Base-by-base conservation (phyloP, 106 monocot species). In the Posidonia australis region DNA sequence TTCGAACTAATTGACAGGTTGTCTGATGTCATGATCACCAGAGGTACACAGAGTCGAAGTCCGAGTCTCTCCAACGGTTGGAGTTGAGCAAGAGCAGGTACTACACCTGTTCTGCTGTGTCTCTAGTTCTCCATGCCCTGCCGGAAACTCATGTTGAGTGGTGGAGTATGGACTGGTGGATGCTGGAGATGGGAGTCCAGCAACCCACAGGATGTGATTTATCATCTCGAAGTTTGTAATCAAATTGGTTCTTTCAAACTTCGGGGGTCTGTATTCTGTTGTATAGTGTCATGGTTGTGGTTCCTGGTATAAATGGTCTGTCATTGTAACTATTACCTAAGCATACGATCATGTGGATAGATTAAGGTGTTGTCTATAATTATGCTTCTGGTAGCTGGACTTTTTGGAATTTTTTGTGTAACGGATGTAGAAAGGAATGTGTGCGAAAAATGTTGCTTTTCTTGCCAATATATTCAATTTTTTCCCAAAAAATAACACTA, bases 181-280 rank as follows among this genome's bases (percentile, higher is more conserved):
- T 63, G 71, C 71, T 45, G 67, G 75, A 80, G 63, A 48, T 68
- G 71, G n/a, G 71, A 68, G 47, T 76, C 75, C 58, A 66, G 45
- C 61, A 64, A 60, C 63, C 52, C 51, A 53, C 62, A 71, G 47
- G 28, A 64, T 57, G 17, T 51, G 18, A 49, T 66, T 46, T 18
- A 27, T 7, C 18, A 58, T 12, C 58, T 30, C 14, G 18, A 58
- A 58, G 58, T 58, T 30, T 17, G 13, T 0, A n/a, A 14, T 30
- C 18, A 26, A 58, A 30, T 28, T 27, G 27, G 24, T 58, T 30
- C 58, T 58, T 58, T 7, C 41, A 62, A 19, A 60, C 60, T 56
- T 31, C 16, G 18, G 44, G 62, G 3, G 21, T n/a, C 18, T 42
- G 61, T 32, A 20, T 62, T 24, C 19, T n/a, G 62, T 62, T 21